Evolutionary conservation across 73 alveolate species (phyloP), one percentile per base, ranked within the genome.

Genomic region (Paramecium caudatum): DNA sequence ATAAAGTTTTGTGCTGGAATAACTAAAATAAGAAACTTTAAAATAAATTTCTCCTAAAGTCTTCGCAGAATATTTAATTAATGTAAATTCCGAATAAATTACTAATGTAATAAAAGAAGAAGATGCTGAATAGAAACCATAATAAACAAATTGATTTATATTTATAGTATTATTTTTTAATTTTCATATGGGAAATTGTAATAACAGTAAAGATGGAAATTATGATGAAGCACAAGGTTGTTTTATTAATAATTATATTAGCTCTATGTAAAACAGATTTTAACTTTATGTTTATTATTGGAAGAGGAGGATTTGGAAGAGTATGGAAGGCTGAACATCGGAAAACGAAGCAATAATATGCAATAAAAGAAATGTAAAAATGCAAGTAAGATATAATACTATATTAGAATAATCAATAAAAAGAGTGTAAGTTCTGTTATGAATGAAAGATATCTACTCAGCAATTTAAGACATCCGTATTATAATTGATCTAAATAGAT

Each of bases 311-410:
- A 19, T 91, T 91, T 63, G 95, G 95, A 36, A 82, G 82, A 68
- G 95, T 91, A 27, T 87, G 91, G 83, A 62, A 41, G 82, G 86
- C 47, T 41, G 84, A 84, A 34, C 46, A 25, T 61, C 36, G 33
- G 65, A 91, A 46, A 19, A 30, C 85, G 17, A 30, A 43, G 19
- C 68, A 43, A 90, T 91, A 82, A 90, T 96, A 33, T 90, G 99
- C 98, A 32, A 93, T 95, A 93, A 95, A 94, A 82, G 97, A 97
- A 82, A 94, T 93, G 98, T 55, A 82, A 36, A 97, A 96, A 82
- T 95, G 87, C 80, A 74, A 82, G 94, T 90, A 17, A 93, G 47
- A 47, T 70, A 55, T 46, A 4, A 91, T 47, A 50, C 1, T 55
- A 91, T 61, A 39, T 23, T 19, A 92, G 94, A 91, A 94, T 96